Conservation (phyloP, 768 basidiomycete species). For the Pholiota microspora region DNA sequence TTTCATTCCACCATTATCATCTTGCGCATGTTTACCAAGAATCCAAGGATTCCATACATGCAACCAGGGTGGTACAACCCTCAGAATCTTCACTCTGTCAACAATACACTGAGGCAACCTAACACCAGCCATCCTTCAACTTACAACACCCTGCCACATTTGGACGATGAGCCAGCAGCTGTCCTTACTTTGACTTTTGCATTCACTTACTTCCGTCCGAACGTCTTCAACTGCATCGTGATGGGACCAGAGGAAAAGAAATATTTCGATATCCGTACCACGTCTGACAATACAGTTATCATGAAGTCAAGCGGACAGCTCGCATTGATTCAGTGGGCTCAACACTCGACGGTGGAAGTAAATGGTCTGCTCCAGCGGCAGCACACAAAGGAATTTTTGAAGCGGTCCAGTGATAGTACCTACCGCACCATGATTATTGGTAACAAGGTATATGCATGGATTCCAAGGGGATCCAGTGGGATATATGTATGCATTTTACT, state of each 20-base stretch:
- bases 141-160: conserved; percentile 23
- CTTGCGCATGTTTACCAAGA: conserved; percentile 27
- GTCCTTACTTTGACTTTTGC: conserved; percentile 22
- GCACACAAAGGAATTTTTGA: conserved; percentile 16
- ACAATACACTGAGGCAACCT: conserved; percentile 16
- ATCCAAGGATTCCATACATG: conserved; percentile 31
- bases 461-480: conserved; percentile 10
- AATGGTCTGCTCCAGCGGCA: conserved; percentile 13
- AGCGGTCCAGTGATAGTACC: conserved; percentile 15
- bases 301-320: conserved; percentile 12
- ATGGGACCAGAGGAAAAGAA: conserved; percentile 39
- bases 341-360: conserved; percentile 16
- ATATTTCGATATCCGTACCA: conserved; percentile 34
- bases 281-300: conserved; percentile 3
- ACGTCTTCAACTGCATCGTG: conserved; percentile 43
- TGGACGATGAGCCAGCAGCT: conserved; percentile 1
- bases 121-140: conserved; percentile 18
- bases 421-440: conserved; percentile 17
- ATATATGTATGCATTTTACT: conserved; percentile 10
- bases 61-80: conserved; percentile 30
- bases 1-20: too few species aligned
- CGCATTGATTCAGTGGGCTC: conserved; percentile 16
- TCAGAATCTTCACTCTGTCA: conserved; percentile 26
- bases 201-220: conserved; percentile 35
- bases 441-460: conserved; percentile 13